Percentiles rank a stretch among this genome's conserved stretches.
phyloP scores from a whole-genome alignment of 2,329 filamentous ascomycete genomes.

The Coleophoma crateriformis region DNA sequence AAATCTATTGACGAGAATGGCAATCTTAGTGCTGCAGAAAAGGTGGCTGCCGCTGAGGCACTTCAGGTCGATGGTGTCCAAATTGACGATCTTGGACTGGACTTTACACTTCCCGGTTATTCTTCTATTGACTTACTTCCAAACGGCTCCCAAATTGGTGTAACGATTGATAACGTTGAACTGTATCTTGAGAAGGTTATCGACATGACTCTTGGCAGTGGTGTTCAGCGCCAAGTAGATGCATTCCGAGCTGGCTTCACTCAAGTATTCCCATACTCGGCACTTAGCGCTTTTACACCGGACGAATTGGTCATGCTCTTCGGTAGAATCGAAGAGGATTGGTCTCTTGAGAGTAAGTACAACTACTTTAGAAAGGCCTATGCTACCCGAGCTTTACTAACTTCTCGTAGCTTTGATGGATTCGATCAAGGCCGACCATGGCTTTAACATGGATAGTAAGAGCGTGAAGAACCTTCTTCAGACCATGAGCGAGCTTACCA shows the following conservation, averaged over 20 bases:
- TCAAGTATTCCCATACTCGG: conserved; percentile 92
- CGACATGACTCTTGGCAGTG: conserved; percentile 83
- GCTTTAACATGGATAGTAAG: conserved; percentile 97
- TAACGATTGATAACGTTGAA: conserved; percentile 90
- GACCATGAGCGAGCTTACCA: conserved; percentile 82
- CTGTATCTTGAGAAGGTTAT: conserved; percentile 84
- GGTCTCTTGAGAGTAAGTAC: conserved; percentile 88
- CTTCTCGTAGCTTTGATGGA: conserved; percentile 73
- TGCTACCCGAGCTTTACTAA: conserved; percentile 18
- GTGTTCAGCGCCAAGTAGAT: conserved; percentile 83
- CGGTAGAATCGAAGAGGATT: conserved; percentile 89
- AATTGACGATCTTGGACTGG: conserved; percentile 83
- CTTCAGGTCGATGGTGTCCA: conserved; percentile 70
- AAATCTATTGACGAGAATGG: conserved; percentile 72
- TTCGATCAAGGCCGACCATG: conserved; percentile 97
- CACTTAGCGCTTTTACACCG: conserved; percentile 88
- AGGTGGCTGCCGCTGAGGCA: conserved; percentile 61
- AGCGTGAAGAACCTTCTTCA: conserved; percentile 91
- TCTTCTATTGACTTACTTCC: conserved; percentile 76
- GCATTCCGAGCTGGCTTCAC: conserved; percentile 90
- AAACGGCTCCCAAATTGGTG: conserved; percentile 65
- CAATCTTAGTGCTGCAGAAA: conserved; percentile 60
- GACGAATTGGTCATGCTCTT: conserved; percentile 94
- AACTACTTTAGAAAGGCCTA: neutral
- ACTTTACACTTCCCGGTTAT: conserved; percentile 93